These are phyloP conservation scores for Ajuga reptans DNA, from an alignment of 305 asterid species.

Conservation along the genomic window DNA sequence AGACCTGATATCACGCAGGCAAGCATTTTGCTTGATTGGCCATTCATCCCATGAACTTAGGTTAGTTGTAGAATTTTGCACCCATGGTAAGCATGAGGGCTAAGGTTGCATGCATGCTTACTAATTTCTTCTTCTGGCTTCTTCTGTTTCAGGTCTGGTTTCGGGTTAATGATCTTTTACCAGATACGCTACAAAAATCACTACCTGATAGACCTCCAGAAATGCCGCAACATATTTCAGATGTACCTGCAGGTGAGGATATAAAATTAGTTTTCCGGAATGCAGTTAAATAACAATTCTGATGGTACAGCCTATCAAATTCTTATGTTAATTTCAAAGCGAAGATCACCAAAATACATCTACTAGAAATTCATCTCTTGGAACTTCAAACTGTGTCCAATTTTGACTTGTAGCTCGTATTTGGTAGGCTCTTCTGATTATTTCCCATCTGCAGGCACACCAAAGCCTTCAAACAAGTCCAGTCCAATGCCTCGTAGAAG, in stretches of 20 bases:
- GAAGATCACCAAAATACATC: neutral
- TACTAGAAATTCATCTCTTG: neutral
- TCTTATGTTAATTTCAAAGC: neutral
- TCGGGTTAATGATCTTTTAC: constrained; percentile 77
- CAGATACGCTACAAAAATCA: constrained; percentile 66
- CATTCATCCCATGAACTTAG: constrained; percentile 80
- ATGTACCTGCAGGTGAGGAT: constrained; percentile 48
- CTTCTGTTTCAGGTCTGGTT: constrained; percentile 75
- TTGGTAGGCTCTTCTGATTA: constrained; percentile 12
- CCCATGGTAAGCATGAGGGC: constrained; percentile 59
- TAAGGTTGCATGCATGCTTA: constrained; percentile 30
- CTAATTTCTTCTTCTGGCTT: constrained; percentile 27
- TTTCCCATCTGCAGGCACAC: constrained; percentile 42
- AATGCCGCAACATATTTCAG: constrained; percentile 45
- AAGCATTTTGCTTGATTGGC: constrained; percentile 91
- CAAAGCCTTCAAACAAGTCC: constrained; percentile 58
- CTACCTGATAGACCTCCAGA: constrained; percentile 78
- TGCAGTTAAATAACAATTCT: neutral
- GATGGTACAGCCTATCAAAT: neutral
- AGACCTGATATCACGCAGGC: constrained; percentile 99
- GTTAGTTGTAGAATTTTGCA: constrained; percentile 70
- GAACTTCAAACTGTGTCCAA: neutral
- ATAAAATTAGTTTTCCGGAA: constrained; percentile 6
- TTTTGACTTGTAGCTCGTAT: constrained; percentile 4
- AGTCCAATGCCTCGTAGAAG: constrained; percentile 73